These are phyloP conservation scores for Fusarium mangiferae DNA, from an alignment of 2,329 filamentous ascomycete species.

Conservation along the genomic window DNA sequence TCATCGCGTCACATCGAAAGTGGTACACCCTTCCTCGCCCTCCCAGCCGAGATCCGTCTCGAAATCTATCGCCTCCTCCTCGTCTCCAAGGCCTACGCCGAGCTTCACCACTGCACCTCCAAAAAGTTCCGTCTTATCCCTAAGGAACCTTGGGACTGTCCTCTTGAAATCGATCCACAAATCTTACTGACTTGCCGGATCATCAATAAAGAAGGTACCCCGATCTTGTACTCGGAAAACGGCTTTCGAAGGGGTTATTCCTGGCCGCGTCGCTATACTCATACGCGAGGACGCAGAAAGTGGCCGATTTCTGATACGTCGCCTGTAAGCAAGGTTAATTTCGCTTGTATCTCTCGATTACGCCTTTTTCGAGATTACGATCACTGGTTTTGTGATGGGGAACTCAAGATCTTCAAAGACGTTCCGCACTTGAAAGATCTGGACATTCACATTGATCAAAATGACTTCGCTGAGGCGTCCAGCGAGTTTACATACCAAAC, in stretches of 20 bases:
- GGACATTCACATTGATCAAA: constrained; percentile 1
- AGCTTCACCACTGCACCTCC: background rate
- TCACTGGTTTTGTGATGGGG: background rate
- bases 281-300: too few relatives aligned
- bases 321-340: background rate
- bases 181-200: constrained; percentile 10
- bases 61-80: constrained; percentile 22
- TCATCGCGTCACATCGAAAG: background rate
- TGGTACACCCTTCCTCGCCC: background rate
- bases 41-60: constrained; percentile 20
- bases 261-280: constrained; percentile 4
- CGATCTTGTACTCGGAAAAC: constrained; percentile 17
- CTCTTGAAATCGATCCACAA: background rate
- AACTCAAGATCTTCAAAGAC: constrained; percentile 2
- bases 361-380: background rate
- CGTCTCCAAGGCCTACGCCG: background rate
- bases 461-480: too few relatives aligned
- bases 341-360: background rate
- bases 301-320: constrained; percentile 1
- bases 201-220: constrained; percentile 13
- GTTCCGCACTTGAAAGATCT: constrained; percentile 18
- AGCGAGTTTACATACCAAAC: background rate
- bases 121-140: constrained; percentile 6
- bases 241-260: background rate
- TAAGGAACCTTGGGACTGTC: background rate